Conservation (phyloP, 202 grass and related monocot species). For the Hordeum pubiflorum region DNA sequence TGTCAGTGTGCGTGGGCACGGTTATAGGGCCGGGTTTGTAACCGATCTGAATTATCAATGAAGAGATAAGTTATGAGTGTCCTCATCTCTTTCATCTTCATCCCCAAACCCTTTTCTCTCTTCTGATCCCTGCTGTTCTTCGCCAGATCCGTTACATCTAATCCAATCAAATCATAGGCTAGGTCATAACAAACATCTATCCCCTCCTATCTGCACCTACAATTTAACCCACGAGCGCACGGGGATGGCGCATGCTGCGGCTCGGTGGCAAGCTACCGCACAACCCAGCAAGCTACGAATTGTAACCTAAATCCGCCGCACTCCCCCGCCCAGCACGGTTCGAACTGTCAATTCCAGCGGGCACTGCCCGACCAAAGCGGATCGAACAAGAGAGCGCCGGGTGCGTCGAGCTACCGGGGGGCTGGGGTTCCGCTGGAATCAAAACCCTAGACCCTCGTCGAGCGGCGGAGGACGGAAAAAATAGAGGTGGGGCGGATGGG, state of each 20-base stretch:
- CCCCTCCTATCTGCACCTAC: background rate
- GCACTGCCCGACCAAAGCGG: background rate
- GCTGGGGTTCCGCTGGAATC: conserved; percentile 4
- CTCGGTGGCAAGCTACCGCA: background rate
- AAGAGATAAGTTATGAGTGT: background rate
- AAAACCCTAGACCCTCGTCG: conserved; percentile 28
- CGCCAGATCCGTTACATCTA: background rate
- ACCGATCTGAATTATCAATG: background rate
- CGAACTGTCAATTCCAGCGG: background rate
- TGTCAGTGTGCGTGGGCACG: too few species aligned
- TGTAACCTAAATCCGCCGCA: background rate
- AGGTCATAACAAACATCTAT: background rate
- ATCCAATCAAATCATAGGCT: background rate
- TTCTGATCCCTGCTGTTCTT: background rate
- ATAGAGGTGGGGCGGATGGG: background rate
- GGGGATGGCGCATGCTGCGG: background rate
- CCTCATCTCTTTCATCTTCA: background rate
- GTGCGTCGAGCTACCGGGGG: background rate
- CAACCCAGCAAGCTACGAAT: background rate
- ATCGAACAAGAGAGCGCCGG: background rate
- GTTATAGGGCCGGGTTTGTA: background rate
- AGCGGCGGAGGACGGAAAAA: background rate
- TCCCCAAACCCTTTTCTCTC: background rate
- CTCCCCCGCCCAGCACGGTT: too few species aligned
- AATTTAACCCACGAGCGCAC: background rate